A percentile compares a stretch with the other conserved stretches of the same genome.
phyloP scores from a whole-genome alignment of 73 alveolate genomes.

The Loxodes magnus region DNA sequence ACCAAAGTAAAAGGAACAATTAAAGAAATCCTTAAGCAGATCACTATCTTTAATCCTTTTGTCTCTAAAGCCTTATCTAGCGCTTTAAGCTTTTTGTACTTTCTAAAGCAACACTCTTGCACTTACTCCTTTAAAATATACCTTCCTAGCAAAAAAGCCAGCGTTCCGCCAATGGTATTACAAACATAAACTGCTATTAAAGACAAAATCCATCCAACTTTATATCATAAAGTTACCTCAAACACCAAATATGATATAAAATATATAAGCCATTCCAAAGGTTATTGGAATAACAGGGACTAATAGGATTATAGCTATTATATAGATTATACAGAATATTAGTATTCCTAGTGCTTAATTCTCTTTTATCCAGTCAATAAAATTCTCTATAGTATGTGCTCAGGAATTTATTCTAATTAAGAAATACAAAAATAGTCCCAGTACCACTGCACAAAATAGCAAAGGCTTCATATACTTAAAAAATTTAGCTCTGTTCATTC shows the following conservation, averaged over 20 bases:
- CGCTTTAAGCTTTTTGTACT: not conserved
- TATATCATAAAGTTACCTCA: too few relatives aligned
- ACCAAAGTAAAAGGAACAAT: not conserved
- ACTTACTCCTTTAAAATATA: not conserved
- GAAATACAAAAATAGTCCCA: too few relatives aligned
- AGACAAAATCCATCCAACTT: constrained; percentile 1
- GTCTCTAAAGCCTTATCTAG: constrained; percentile 5
- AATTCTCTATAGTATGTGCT: too few relatives aligned
- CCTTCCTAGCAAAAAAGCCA: constrained; percentile 7
- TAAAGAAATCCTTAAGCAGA: not conserved
- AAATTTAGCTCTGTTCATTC: too few relatives aligned
- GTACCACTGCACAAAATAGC: too few relatives aligned
- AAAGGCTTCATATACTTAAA: too few relatives aligned
- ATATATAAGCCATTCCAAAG: not conserved
- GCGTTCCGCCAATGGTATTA: not conserved
- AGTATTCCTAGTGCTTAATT: not conserved
- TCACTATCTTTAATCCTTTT: not conserved
- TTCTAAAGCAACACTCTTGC: not conserved
- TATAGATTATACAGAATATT: not conserved
- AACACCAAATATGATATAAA: not conserved
- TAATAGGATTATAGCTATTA: not conserved
- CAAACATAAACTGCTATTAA: not conserved
- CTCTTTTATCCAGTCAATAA: constrained; percentile 2
- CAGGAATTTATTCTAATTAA: too few relatives aligned
- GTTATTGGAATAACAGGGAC: constrained; percentile 5